Evolutionary conservation across 192 early-diverging fungal species (phyloP), one percentile per base, ranked within the genome.

Genomic region (Pecoramyces ruminantium): DNA sequence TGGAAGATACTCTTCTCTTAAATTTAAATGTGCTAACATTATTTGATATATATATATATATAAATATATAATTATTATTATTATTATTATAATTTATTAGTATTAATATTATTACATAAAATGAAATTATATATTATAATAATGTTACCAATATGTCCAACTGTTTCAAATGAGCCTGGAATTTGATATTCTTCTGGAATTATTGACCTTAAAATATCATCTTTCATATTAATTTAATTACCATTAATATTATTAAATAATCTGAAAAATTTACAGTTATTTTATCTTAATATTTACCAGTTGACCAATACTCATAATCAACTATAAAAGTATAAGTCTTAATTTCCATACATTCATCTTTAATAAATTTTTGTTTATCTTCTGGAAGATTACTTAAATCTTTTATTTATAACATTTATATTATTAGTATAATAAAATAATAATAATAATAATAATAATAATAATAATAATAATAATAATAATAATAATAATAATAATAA

Each of bases 11-110:
- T 97, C 92, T 29, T 96, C 94, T 77, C 96, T 92, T 78, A 99
- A 84, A 84, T 99, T 99, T 89, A 99, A 91, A 82, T 99, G 98
- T 3, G 97, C 94, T 93, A n/a, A n/a, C n/a, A n/a, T 78, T 13
- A 42, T 78, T 38, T 34, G 14, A 28, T 78, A 27, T 78, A 79
- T 28, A n/a, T n/a, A n/a, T 81, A 67, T 81, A 38, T 14, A 79
- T 25, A 82, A 29, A 38, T 29, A 77, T 11, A 15, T 39, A 15
- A 77, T 80, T 2, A 77, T 40, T 18, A 79, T 28, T 2, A 6
- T 6, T 6, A 29, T 17, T 34, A n/a, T 30, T 78, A 42, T 38
- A n/a, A n/a, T n/a, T n/a, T n/a, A n/a, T n/a, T n/a, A n/a, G n/a
- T n/a, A n/a, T n/a, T n/a, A n/a, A n/a, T n/a, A n/a, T n/a, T n/a